Base-by-base conservation (phyloP, 2,329 filamentous ascomycete species). In the Botrytis tulipae region DNA sequence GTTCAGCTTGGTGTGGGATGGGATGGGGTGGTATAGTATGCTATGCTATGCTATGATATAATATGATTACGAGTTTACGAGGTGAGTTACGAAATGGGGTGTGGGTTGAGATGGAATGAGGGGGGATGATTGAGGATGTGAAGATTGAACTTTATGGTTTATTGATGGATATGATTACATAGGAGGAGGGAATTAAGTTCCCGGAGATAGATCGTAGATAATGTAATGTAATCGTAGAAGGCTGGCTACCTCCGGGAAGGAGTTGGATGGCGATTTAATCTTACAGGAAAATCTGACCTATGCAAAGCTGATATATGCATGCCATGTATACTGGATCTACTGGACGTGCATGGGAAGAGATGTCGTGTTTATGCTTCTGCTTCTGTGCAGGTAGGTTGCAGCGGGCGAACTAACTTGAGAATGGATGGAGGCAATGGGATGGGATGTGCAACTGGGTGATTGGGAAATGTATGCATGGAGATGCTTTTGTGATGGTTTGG, bases 281-380 rank as follows among this genome's bases (percentile, higher is more conserved):
- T 57, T 2, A 29, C 25, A 54, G 51, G 16, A 12, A 51, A 40
- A 40, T 40, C 37, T 40, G 37, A n/a, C 48, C 25, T n/a, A 63
- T 42, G 60, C 60, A 40, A 44, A 42, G 60, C 10, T 63, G 61
- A 63, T 63, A 40, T 63, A 63, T 63, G 61, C 61, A 65, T 65
- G 40, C 61, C 61, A 65, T 65, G 61, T 42, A 37, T 51, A 42
- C 66, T 32, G 35, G 46, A 68, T 68, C 65, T 68, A 68, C 65
- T 68, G 48, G 35, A 42, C 66, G 48, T 68, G 66, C 66, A 68
- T 68, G 48, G 35, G 51, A 57, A 22, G 29, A 57, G 66, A 68
- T 57, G 66, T 68, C 66, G 66, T 68, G 66, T 68, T 68, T 10
- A 25, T 67, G 65, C 46, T 67, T 67, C 44, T 54, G 9, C n/a